These are phyloP conservation scores for Capillidium rhysosporum DNA, from an alignment of 371 early-diverging fungal species.

Conservation along the genomic window DNA sequence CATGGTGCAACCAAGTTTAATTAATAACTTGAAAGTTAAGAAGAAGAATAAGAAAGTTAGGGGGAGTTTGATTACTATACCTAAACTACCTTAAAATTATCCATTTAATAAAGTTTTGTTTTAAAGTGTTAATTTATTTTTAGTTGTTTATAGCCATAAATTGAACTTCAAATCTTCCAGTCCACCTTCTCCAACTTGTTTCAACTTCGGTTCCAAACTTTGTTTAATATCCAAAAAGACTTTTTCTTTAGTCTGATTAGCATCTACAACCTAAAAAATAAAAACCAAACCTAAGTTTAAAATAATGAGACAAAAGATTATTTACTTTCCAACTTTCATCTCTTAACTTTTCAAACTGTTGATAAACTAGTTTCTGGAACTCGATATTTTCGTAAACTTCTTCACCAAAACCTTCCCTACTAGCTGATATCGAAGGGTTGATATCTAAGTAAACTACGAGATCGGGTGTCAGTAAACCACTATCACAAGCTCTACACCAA, in stretches of 20 bases:
- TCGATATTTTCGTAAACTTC: slow-evolving; percentile 88
- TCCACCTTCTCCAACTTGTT: no score
- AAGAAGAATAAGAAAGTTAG: no score
- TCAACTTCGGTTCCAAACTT: no score
- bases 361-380: slow-evolving; percentile 60
- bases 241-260: neutral
- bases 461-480: slow-evolving; percentile 75
- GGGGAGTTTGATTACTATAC: no score
- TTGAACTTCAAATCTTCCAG: no score
- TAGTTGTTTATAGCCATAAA: no score
- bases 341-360: slow-evolving; percentile 28
- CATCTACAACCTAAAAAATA: neutral
- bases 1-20: no score
- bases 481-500: slow-evolving; percentile 87
- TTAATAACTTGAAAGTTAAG: no score
- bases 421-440: slow-evolving; percentile 44
- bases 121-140: no score
- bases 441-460: slow-evolving; percentile 81
- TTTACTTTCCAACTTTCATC: slow-evolving; percentile 38
- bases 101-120: no score
- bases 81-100: no score
- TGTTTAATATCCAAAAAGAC: neutral
- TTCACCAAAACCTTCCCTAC: slow-evolving; percentile 78
- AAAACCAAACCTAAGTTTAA: neutral
- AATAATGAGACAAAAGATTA: no score